Evolutionary conservation across 1,284 basidiomycete genomes (phyloP), one percentile per base, ranked within the genome.

Genomic region (Puccinia novopanici): DNA sequence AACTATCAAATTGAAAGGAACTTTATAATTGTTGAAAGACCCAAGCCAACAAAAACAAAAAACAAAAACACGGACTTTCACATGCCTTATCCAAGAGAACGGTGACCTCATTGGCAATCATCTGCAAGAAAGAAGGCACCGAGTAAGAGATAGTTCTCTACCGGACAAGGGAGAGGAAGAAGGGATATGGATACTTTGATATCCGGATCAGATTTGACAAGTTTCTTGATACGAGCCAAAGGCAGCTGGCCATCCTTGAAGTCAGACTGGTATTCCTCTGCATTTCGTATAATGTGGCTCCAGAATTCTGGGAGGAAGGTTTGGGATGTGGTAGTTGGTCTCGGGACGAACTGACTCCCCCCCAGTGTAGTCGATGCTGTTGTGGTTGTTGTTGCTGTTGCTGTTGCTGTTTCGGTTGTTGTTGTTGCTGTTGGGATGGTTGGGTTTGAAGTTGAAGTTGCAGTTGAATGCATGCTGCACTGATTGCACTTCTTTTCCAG

Each of bases 11-110:
- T 68, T 48, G 24, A 27, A 63, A 3, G 45, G 40, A 40, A 34
- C 42, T n/a, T 48, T 12, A 22, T 45, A 45, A 45, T 45, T 45
- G n/a, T n/a, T n/a, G n/a, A n/a, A n/a, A n/a, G n/a, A n/a, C n/a
- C n/a, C 45, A 45, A 15, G 15, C 15, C 45, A 45, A 45, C 5
- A 42, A 24, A 3, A 22, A 10, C 37, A n/a, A n/a, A 12, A 72
- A 50, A 22, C 15, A 63, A 63, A 63, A 57, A 4, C 17, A 12
- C 67, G 13, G 13, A 84, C 83, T 85, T 81, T 86, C 85, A 80
- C 85, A 86, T 2, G 84, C 85, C 34, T 85, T 71, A 3, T 85
- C 85, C 71, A 86, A 84, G 8, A 86, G 72, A 68, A 86, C 85
- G 10, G 84, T 84, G 42, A 85, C 85, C 67, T 86, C 85, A 10